phyloP scores from a whole-genome alignment of 2,329 filamentous ascomycete genomes.

The Mycosphaerelloides madeirae region DNA sequence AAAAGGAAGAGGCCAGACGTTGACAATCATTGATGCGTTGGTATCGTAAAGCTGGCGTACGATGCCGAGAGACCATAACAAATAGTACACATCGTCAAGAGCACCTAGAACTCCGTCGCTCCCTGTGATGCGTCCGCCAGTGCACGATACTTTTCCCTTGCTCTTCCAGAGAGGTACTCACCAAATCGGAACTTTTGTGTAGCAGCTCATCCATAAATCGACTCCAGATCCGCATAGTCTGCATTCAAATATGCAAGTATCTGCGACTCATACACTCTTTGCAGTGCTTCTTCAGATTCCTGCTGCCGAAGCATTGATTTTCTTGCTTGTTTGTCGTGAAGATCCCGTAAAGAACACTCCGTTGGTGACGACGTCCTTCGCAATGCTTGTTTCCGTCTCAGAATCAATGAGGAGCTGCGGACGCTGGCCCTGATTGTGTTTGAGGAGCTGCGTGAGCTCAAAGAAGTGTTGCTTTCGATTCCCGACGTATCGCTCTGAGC shows the following conservation, averaged over 20 bases:
- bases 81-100: too few relatives aligned
- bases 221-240: conserved; percentile 11
- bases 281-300: conserved; percentile 28
- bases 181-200: too few relatives aligned
- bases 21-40: not conserved
- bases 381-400: conserved; percentile 14
- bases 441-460: conserved; percentile 9
- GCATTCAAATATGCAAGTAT: conserved; percentile 30
- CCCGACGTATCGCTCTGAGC: conserved; percentile 11
- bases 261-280: conserved; percentile 29
- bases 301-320: conserved; percentile 14
- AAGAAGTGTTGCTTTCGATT: conserved; percentile 6
- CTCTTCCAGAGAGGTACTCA: too few relatives aligned
- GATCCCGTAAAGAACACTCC: conserved; percentile 25
- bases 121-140: too few relatives aligned
- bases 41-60: not conserved
- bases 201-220: conserved; percentile 10
- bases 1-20: too few relatives aligned
- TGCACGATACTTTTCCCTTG: too few relatives aligned
- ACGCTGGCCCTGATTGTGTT: conserved; percentile 14
- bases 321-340: conserved; percentile 19
- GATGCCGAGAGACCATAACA: too few relatives aligned
- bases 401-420: conserved; percentile 6
- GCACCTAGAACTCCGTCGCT: too few relatives aligned
- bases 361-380: conserved; percentile 25